These are phyloP conservation scores for Solanum hybrid DNA, from an alignment of 305 asterid genomes.

Conservation along the genomic window DNA sequence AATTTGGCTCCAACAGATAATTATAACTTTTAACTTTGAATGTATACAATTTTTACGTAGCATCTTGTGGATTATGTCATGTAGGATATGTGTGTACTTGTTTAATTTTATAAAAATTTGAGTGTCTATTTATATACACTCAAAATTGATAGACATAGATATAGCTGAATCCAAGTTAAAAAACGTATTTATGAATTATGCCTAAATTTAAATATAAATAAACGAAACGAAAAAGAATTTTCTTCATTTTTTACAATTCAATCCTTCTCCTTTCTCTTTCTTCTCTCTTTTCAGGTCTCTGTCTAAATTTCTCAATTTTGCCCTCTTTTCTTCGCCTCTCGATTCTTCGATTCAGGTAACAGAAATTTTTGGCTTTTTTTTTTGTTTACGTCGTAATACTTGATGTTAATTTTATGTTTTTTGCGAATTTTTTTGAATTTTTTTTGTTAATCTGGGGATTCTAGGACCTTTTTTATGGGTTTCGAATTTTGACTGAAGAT, in stretches of 20 bases:
- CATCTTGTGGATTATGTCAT: no score
- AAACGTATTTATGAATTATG: neutral
- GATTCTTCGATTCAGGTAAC: neutral
- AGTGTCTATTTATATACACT: neutral
- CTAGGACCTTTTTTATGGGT: neutral
- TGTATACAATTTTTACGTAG: neutral
- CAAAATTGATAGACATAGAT: neutral
- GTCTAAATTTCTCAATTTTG: neutral
- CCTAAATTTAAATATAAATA: neutral
- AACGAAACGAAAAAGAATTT: neutral
- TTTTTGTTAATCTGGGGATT: neutral
- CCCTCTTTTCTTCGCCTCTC: neutral
- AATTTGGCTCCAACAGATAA: neutral
- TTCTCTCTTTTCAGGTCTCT: slow-evolving; percentile 5
- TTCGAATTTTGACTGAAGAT: neutral
- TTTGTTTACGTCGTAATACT: neutral
- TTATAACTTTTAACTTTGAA: neutral
- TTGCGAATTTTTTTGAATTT: neutral
- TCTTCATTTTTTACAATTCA: neutral
- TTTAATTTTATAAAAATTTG: neutral
- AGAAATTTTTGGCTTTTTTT: neutral
- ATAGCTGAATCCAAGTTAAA: neutral
- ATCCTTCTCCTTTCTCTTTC: neutral
- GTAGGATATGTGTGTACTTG: no score
- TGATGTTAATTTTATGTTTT: neutral